Evolutionary conservation across 257 asterid genomes (phyloP).

Genomic region (Cruciata laevipes): DNA sequence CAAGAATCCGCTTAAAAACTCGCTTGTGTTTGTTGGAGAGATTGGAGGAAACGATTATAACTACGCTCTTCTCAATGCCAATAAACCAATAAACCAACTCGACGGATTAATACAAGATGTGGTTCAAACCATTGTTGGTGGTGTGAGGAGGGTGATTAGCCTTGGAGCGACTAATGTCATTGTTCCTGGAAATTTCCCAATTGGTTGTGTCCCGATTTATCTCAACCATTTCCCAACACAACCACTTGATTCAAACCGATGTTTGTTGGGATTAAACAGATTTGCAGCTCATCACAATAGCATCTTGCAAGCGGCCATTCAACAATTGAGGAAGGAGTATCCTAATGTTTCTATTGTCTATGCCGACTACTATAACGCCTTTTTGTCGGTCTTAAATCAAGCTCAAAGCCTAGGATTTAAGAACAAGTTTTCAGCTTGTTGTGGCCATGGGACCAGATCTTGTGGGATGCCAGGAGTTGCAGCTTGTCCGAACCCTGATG

Average conservation of each 20-base stretch:
- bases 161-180: background rate
- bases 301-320: background rate
- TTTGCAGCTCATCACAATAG: background rate
- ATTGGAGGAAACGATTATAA: constrained; percentile 35
- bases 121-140: constrained; percentile 1
- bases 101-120: constrained; percentile 4
- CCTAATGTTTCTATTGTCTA: background rate
- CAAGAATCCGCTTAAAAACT: constrained; percentile 9
- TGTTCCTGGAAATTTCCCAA: background rate
- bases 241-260: background rate
- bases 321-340: background rate
- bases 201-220: constrained; percentile 2
- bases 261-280: background rate
- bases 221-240: background rate
- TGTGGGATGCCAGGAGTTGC: background rate
- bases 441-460: background rate
- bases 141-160: background rate
- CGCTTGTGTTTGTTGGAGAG: constrained; percentile 30
- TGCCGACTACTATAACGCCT: background rate
- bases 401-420: background rate
- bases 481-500: background rate
- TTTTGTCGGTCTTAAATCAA: background rate
- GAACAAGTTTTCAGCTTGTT: background rate
- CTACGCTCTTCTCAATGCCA: constrained; percentile 8
- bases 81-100: background rate